Base-by-base conservation (phyloP, 1,284 basidiomycete species). In the Malassezia restricta region DNA sequence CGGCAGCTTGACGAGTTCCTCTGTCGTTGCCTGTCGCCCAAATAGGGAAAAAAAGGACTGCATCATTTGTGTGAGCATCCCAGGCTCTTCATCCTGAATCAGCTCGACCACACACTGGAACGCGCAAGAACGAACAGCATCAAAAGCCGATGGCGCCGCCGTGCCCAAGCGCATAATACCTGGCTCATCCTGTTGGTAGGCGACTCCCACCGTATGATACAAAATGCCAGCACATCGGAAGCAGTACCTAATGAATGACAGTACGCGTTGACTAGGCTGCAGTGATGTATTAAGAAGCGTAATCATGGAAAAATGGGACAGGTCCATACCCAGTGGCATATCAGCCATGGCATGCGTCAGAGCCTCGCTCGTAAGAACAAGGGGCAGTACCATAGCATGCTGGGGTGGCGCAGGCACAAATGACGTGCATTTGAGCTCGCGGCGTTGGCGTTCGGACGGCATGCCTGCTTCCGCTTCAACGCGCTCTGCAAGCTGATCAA, bases 191-290 rank as follows among this genome's bases (percentile, higher is more conserved):
- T 6, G 6, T 8, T n/a, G 8, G 4, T 33, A 30, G 3, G 30
- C n/a, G 39, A 40, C 12, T n/a, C 47, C 46, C 1, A 55, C 9
- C 6, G 40, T 39, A 35, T 80, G 78, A 60, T 79, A 79, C 27
- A 79, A 63, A 49, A 79, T 77, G 1, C 78, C 78, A 0, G 75
- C 71, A 17, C 76, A 78, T 11, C 79, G 76, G 7, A 80, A 63
- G 28, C 78, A 76, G 55, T 80, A 73, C 55, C 72, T 65, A 63
- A 71, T 54, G 49, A 60, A 71, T 15, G 57, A 71, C n/a, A 66
- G 55, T 14, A 62, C 56, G 24, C 56, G 56, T 52, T 56, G 51
- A 12, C 52, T 62, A 24, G 58, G 73, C 51, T 68, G 65, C 14
- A 44, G 41, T 28, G 56, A 63, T 7, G 64, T 64, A 37, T 73